These are phyloP conservation scores for Prunus mume DNA, from an alignment of 306 rosid species.

Conservation along the genomic window DNA sequence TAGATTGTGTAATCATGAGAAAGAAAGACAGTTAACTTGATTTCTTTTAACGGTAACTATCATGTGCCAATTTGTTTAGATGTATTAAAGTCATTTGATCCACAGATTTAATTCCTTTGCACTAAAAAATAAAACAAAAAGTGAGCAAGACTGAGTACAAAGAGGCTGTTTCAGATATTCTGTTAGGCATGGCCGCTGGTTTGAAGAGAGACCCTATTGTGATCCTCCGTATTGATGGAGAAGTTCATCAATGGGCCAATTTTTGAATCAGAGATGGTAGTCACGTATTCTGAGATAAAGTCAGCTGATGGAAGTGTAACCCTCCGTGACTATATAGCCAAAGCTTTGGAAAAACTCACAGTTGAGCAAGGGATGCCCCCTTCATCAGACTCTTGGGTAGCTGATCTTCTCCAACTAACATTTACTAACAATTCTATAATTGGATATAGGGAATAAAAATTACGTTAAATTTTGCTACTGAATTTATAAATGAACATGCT, in stretches of 20 bases:
- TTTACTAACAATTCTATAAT: background rate
- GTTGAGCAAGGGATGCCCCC: constrained; percentile 98
- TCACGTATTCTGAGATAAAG: constrained; percentile 50
- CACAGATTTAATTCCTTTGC: background rate
- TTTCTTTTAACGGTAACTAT: too few relatives aligned
- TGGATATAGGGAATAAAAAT: background rate
- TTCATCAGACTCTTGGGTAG: constrained; percentile 89
- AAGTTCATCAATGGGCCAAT: constrained; percentile 63
- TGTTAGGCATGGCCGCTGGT: constrained; percentile 96
- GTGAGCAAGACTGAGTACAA: constrained; percentile 91
- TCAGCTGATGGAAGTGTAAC: constrained; percentile 39
- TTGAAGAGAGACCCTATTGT: constrained; percentile 88
- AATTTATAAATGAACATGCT: background rate
- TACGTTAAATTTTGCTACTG: background rate
- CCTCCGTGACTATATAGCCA: constrained; percentile 50
- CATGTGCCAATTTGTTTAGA: background rate
- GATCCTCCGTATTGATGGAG: constrained; percentile 90
- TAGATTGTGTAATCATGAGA: background rate
- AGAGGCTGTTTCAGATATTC: constrained; percentile 83
- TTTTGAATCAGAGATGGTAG: constrained; percentile 65
- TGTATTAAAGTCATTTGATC: background rate
- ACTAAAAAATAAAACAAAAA: background rate
- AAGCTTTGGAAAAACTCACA: constrained; percentile 64
- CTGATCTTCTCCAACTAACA: background rate
- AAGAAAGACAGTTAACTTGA: too few relatives aligned